Base-by-base conservation (phyloP, 1,139 yeast genomes). In the Suhomyces kunorum region DNA sequence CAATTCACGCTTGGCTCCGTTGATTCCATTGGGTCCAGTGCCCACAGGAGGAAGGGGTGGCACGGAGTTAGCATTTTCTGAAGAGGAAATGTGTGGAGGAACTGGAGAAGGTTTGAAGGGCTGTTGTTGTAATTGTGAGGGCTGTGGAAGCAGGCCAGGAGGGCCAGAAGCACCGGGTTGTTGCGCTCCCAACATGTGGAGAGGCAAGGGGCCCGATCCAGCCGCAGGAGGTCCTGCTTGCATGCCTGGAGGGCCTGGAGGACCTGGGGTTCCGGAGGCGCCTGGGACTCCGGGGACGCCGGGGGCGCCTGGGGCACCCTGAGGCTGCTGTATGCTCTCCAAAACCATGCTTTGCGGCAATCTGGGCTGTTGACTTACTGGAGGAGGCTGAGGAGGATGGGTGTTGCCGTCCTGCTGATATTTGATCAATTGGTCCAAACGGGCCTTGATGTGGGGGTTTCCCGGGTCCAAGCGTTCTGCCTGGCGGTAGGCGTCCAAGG, bases 401-500 rank as follows among this genome's bases (percentile, higher is more conserved):
- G 78, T 74, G 45, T 83, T 85, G 34, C 88, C 87, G 48, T 83
- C 88, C 53, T 81, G 83, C 64, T 83, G 88, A 57, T 80, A 80
- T 54, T 81, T 81, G 38, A 82, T 80, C 58, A 92, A 74, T 54
- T 89, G 95, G 53, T 89, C 95, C 54, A 92, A 76, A 53, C 98
- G 79, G 36, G 92, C 90, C 66, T 88, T 89, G 55, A 92, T 92
- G 63, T 90, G 98, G 36, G 94, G 89, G 60, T 92, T 90, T 45
- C 81, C 85, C 24, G 98, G 98, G 61, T 92, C 98, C 53, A 92
- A 79, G 44, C 95, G 81, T 40, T 95, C 95, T 6, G 98, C 98
- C 51, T 95, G 94, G 56, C 88, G 84, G 62, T 92, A 92, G 7
- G 98, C 98, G 65, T 92, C 98, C 50, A 92, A 71, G 1, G 98